Evolutionary conservation across 352 stramenopile genomes (phyloP).

Genomic region (Pseudoperonospora humuli): DNA sequence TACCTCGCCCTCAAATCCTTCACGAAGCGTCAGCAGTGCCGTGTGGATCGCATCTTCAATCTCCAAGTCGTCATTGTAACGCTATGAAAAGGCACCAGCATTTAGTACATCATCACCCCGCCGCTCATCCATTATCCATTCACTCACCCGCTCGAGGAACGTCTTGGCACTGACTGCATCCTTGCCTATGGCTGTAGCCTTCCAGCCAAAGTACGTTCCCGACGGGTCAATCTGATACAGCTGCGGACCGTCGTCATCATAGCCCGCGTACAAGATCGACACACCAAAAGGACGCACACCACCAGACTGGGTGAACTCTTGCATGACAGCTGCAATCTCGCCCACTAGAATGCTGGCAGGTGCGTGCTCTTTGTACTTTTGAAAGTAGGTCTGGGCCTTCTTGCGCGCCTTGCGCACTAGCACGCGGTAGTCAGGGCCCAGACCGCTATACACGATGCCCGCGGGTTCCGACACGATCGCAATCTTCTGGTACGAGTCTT

Average conservation of each 20-base stretch:
- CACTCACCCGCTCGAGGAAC: constrained; percentile 96
- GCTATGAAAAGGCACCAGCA: constrained; percentile 29
- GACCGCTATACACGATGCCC: constrained; percentile 95
- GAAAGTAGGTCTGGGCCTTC: constrained; percentile 93
- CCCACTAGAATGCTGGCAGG: constrained; percentile 94
- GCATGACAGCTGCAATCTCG: constrained; percentile 96
- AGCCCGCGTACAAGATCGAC: constrained; percentile 96
- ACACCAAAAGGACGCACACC: constrained; percentile 98
- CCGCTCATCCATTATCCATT: not conserved
- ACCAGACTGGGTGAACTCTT: constrained; percentile 97
- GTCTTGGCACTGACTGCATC: constrained; percentile 98
- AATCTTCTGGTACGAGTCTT: constrained; percentile 95
- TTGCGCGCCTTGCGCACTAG: constrained; percentile 95
- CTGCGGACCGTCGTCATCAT: constrained; percentile 95
- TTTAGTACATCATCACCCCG: not conserved
- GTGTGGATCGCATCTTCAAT: constrained; percentile 99
- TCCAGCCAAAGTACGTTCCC: constrained; percentile 98
- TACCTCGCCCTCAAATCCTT: constrained; percentile 96
- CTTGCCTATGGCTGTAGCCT: constrained; percentile 98
- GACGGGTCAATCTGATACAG: constrained; percentile 98
- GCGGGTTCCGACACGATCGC: constrained; percentile 87
- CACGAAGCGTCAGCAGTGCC: constrained; percentile 96
- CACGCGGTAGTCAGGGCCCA: constrained; percentile 98
- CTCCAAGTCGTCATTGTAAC: constrained; percentile 96
- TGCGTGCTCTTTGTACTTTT: constrained; percentile 93